Evolutionary conservation across 106 monocot species (phyloP), one percentile per base, ranked within the genome.

Genomic region (Dendrobium officinale): DNA sequence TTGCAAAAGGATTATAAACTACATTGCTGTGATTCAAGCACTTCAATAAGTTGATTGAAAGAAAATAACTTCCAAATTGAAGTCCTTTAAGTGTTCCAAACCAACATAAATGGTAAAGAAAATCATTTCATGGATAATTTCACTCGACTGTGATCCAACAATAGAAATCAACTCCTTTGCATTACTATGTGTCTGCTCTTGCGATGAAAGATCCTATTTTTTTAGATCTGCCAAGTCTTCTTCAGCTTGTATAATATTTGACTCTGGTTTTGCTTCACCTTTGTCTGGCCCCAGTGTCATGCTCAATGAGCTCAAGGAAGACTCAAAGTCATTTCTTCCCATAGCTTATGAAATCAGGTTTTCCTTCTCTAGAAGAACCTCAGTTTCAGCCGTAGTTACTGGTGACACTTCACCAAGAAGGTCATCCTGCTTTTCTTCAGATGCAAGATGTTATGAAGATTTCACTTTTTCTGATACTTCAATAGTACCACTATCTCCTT

Each of bases 391-490:
- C 31, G 7, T 44, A 80, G 84, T 67, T 74, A 55, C 22, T 79
- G 76, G 19, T 75, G 82, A 55, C 13, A 55, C 68, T 80, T 85
- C 87, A 85, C 58, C 58, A 45, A 77, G 51, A 80, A 22, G 41
- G 0, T 0, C 78, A 49, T 79, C 77, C 48, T 56, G 66, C 78
- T 86, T 83, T 75, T 81, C 79, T 47, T 75, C 80, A 7, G 78
- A 55, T 80, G 82, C 75, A 75, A 81, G 10, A 49, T 75, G 59
- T 55, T 84, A 55, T 73, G 77, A 26, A 78, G 83, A 77, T 83
- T 86, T 89, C n/a, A 16, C 79, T 59, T 89, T 83, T 78, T 72
- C 84, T 40, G 85, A 79, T 56, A 20, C 47, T 59, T 90, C 86
- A 78, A 75, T 19, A 61, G 67, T 61, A 73, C 75, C 48, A 48